Conservation (phyloP, 306 rosid genomes). For the Gastrolobium bilobum region DNA sequence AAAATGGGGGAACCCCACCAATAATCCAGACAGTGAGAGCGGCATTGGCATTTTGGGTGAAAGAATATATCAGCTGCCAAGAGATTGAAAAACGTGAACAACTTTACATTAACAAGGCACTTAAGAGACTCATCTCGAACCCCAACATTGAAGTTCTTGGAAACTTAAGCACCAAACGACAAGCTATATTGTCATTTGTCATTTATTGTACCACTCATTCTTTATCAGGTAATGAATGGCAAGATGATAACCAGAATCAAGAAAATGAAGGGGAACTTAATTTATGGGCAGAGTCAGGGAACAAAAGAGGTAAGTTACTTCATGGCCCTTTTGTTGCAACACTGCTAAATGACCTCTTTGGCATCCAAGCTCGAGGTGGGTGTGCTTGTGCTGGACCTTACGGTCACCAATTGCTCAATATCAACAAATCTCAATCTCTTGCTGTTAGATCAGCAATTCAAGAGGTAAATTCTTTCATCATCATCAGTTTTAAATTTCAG, state of each 20-base stretch:
- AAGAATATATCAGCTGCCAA: conserved; percentile 63
- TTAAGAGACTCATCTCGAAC: conserved; percentile 63
- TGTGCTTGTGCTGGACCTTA: conserved; percentile 94
- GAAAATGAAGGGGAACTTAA: conserved; percentile 27
- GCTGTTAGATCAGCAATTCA: conserved; percentile 65
- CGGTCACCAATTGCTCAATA: conserved; percentile 72
- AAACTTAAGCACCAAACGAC: conserved; percentile 63
- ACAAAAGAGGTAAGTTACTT: conserved; percentile 68
- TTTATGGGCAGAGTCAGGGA: conserved; percentile 65
- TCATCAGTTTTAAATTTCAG: neutral
- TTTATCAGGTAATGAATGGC: neutral
- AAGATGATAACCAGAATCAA: neutral
- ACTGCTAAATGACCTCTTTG: conserved; percentile 83
- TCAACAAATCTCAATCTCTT: conserved; percentile 57
- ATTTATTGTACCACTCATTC: conserved; percentile 60
- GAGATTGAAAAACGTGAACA: conserved; percentile 75
- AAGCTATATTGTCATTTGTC: conserved; percentile 75
- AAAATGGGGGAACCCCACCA: conserved; percentile 88
- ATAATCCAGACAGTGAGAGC: conserved; percentile 81
- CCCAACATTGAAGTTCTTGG: conserved; percentile 73
- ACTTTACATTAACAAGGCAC: conserved; percentile 55
- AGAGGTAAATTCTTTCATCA: conserved; percentile 53
- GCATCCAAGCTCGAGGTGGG: conserved; percentile 90
- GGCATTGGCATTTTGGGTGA: conserved; percentile 88
- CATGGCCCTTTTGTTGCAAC: conserved; percentile 80